Conservation (phyloP, 495 filamentous ascomycete species). For the Bacidia gigantensis region DNA sequence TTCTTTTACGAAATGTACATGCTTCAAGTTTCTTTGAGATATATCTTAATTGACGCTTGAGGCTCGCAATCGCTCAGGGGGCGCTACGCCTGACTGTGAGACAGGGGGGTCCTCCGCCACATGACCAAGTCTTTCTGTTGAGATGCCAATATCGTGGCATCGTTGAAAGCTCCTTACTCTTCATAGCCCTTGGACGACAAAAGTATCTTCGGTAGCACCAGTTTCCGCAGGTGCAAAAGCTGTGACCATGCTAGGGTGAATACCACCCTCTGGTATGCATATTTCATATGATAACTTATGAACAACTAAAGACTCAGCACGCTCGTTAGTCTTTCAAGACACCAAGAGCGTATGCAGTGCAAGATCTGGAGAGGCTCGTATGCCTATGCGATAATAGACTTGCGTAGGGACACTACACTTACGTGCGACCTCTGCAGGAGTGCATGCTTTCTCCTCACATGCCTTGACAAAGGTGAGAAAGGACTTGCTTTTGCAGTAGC, state of each 20-base stretch:
- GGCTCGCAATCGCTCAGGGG: too few relatives aligned
- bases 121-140: not conserved
- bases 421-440: not conserved
- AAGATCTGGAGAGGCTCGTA: too few relatives aligned
- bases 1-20: too few relatives aligned
- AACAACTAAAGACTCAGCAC: not conserved
- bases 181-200: not conserved
- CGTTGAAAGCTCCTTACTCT: not conserved
- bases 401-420: too few relatives aligned
- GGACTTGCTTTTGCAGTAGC: not conserved
- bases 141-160: not conserved
- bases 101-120: too few relatives aligned
- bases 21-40: too few relatives aligned
- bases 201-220: not conserved
- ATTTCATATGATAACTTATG: not conserved
- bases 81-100: too few relatives aligned
- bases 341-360: too few relatives aligned
- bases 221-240: not conserved
- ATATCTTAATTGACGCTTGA: too few relatives aligned
- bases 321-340: too few relatives aligned
- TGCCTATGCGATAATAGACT: too few relatives aligned
- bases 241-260: not conserved
- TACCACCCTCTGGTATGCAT: not conserved
- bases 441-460: not conserved
- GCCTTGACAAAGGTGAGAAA: not conserved